phyloP scores from a whole-genome alignment of 1,284 basidiomycete genomes.

The Tylopilus sp. region DNA sequence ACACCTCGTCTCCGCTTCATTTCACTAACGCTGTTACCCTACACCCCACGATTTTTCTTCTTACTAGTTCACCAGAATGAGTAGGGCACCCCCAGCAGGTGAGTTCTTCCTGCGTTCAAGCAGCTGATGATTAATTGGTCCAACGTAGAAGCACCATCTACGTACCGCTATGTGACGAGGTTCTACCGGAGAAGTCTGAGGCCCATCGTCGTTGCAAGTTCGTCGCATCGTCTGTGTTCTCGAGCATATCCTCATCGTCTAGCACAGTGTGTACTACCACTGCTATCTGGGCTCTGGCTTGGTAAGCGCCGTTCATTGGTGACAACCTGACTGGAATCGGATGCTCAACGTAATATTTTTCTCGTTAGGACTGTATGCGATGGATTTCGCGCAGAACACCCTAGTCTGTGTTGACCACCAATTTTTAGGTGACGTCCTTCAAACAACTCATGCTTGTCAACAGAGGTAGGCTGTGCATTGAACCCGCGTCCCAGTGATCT shows the following conservation, averaged over 20 bases:
- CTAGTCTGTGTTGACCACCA: neutral
- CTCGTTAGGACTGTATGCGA: constrained; percentile 47
- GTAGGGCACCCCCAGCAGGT: constrained; percentile 17
- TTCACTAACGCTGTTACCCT: constrained; percentile 1
- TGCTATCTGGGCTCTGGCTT: constrained; percentile 56
- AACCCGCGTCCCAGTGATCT: constrained; percentile 8
- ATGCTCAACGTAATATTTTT: neutral
- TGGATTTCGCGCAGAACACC: neutral
- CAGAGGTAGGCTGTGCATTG: constrained; percentile 36
- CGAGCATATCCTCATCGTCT: neutral
- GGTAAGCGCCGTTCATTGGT: constrained; percentile 40
- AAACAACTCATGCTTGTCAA: constrained; percentile 47
- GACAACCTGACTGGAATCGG: neutral
- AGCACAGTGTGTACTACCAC: constrained; percentile 43
- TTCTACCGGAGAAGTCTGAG: constrained; percentile 53
- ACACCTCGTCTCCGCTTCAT: neutral
- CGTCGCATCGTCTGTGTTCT: constrained; percentile 32
- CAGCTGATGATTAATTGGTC: neutral
- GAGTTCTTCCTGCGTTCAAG: neutral
- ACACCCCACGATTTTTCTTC: neutral
- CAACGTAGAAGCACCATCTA: constrained; percentile 47
- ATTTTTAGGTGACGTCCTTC: constrained; percentile 53
- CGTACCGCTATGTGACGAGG: constrained; percentile 55
- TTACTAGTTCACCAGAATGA: constrained; percentile 2
- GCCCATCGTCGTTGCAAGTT: constrained; percentile 53